These are phyloP conservation scores for Escovopsis sp. DNA, from an alignment of 2,329 filamentous ascomycete species.

Conservation along the genomic window DNA sequence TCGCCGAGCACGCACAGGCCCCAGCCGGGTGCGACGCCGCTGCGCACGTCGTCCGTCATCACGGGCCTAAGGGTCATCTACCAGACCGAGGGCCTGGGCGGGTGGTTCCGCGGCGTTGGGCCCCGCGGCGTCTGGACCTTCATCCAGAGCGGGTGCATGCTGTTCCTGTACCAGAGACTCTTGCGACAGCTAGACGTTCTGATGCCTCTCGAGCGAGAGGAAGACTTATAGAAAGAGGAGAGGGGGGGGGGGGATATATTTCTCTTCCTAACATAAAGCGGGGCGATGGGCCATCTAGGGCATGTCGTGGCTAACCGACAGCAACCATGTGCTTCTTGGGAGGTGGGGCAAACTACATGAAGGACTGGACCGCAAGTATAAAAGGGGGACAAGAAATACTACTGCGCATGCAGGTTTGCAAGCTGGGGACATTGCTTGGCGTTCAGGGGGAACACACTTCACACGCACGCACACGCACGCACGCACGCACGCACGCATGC, in stretches of 20 bases:
- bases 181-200: conserved; percentile 56
- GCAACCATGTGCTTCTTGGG: too few species aligned
- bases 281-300: too few species aligned
- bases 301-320: too few species aligned
- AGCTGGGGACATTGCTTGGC: conserved; percentile 16
- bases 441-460: conserved; percentile 15
- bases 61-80: conserved; percentile 80
- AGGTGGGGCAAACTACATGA: too few species aligned
- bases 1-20: conserved; percentile 73
- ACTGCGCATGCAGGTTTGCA: conserved; percentile 1
- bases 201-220: conserved; percentile 12
- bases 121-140: conserved; percentile 93
- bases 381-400: not conserved
- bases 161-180: conserved; percentile 85
- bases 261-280: too few species aligned
- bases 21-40: conserved; percentile 59
- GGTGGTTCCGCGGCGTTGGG: conserved; percentile 90
- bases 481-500: too few species aligned
- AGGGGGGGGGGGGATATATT: not conserved
- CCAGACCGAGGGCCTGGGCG: conserved; percentile 69
- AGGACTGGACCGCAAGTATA: conserved; percentile 1
- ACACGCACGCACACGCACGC: too few species aligned
- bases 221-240: not conserved
- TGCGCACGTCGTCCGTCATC: conserved; percentile 81
- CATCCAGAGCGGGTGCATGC: conserved; percentile 91